Evolutionary conservation across 2,329 filamentous ascomycete species (phyloP).

Genomic region (Venturia oleaginea): DNA sequence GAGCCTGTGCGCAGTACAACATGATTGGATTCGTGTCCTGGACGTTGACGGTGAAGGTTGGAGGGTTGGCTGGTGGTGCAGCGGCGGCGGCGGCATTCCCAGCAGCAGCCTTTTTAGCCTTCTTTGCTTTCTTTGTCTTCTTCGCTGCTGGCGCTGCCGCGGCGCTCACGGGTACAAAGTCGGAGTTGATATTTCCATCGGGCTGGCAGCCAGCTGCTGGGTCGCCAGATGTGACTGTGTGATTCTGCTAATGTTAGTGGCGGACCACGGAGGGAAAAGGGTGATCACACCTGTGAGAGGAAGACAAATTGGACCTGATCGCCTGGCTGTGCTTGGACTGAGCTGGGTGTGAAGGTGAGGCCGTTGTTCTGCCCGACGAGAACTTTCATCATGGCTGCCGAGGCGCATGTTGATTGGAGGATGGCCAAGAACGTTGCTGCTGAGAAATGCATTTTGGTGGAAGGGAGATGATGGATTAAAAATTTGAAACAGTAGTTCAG

Average conservation of each 20-base stretch:
- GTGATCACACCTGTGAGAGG: constrained; percentile 23
- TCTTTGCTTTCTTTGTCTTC: neutral
- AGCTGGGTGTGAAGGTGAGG: constrained; percentile 27
- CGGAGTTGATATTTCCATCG: constrained; percentile 29
- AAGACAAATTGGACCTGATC: constrained; percentile 31
- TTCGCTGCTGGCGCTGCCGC: constrained; percentile 16
- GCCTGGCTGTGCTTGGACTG: constrained; percentile 26
- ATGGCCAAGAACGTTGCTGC: constrained; percentile 25
- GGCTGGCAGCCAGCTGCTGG: constrained; percentile 28
- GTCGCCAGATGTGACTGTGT: constrained; percentile 30
- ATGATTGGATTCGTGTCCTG: constrained; percentile 28
- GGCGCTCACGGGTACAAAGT: constrained; percentile 25
- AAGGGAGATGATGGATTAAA: neutral
- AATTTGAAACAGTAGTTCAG: neutral
- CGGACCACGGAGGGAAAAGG: neutral
- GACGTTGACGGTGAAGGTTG: constrained; percentile 26
- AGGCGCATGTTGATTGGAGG: constrained; percentile 19
- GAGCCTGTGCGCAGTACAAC: constrained; percentile 31
- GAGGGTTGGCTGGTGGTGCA: neutral
- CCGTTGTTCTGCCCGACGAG: constrained; percentile 21
- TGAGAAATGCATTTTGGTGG: constrained; percentile 30
- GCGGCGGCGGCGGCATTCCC: neutral
- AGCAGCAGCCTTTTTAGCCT: neutral
- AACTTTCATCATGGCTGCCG: constrained; percentile 26
- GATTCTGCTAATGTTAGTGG: constrained; percentile 18